Percentiles rank a stretch among this genome's conserved stretches.
These are phyloP conservation scores for Trichoderma polysporum DNA, from an alignment of 2,329 filamentous ascomycete species.

Conservation along the genomic window DNA sequence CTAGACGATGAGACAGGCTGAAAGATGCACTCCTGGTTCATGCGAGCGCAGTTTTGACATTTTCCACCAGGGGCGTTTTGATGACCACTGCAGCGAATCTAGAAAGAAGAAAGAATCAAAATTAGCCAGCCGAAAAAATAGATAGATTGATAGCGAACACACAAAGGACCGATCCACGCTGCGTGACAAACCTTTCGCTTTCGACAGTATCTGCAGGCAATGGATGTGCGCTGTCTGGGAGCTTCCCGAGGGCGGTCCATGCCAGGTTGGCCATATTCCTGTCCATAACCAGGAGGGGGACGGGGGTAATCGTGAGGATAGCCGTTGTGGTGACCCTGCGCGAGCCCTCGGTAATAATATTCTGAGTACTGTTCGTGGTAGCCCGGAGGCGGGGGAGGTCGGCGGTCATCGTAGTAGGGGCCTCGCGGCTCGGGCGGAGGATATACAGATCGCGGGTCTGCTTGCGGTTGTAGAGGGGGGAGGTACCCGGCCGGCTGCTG, in stretches of 20 bases:
- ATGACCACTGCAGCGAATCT: slow-evolving; percentile 63
- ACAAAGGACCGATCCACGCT: background rate
- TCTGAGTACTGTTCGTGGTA: slow-evolving; percentile 38
- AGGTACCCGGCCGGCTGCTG: slow-evolving; percentile 35
- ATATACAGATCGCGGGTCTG: slow-evolving; percentile 39
- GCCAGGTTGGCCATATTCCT: slow-evolving; percentile 38
- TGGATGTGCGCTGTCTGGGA: slow-evolving; percentile 58
- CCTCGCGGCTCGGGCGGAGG: slow-evolving; percentile 42
- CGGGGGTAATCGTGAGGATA: slow-evolving; percentile 32
- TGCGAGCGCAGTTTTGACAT: slow-evolving; percentile 61
- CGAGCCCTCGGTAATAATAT: slow-evolving; percentile 37
- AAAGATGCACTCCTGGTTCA: slow-evolving; percentile 62
- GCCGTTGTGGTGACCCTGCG: slow-evolving; percentile 33
- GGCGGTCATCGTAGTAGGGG: slow-evolving; percentile 39
- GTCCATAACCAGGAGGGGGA: slow-evolving; percentile 33
- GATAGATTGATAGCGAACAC: background rate
- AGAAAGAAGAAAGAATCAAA: background rate
- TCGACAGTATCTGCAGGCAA: slow-evolving; percentile 61
- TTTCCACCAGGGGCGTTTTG: slow-evolving; percentile 59
- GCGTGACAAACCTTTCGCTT: slow-evolving; percentile 54
- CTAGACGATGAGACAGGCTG: slow-evolving; percentile 58
- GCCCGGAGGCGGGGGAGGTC: slow-evolving; percentile 33
- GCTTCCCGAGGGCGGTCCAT: slow-evolving; percentile 43
- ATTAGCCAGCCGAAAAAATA: background rate
- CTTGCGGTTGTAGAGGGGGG: slow-evolving; percentile 41